Conservation (phyloP, 495 filamentous ascomycete genomes). For the Lepraria neglecta region DNA sequence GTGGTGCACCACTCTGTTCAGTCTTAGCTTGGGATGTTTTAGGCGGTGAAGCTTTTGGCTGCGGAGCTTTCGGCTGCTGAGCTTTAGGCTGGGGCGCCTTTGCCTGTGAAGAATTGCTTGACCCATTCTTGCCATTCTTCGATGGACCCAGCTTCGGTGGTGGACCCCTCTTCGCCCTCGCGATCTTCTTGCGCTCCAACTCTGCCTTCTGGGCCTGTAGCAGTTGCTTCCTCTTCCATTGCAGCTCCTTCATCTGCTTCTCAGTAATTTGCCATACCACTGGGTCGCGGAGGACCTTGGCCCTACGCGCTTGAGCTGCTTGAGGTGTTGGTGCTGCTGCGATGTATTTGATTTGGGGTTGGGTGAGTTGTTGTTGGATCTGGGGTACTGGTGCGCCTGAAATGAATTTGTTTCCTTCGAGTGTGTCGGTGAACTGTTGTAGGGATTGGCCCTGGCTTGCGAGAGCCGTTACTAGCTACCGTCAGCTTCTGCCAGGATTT, state of each 20-base stretch:
- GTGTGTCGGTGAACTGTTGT: conserved; percentile 21
- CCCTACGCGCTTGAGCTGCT: conserved; percentile 22
- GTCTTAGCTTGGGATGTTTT: conserved; percentile 16
- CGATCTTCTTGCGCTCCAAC: conserved; percentile 21
- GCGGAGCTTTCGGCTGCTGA: conserved; percentile 13
- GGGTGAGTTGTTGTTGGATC: conserved; percentile 22
- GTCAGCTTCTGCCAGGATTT: not conserved
- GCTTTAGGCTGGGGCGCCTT: conserved; percentile 15
- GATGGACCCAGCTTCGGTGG: conserved; percentile 25
- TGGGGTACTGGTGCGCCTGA: conserved; percentile 19
- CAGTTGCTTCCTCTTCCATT: conserved; percentile 26
- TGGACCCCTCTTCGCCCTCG: conserved; percentile 21
- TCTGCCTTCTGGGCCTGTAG: conserved; percentile 25
- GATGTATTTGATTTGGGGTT: conserved; percentile 27
- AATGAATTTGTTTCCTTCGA: conserved; percentile 24
- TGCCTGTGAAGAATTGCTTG: conserved; percentile 2
- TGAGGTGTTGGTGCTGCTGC: conserved; percentile 24
- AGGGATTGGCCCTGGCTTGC: conserved; percentile 22
- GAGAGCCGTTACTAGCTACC: conserved; percentile 17
- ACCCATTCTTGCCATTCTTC: conserved; percentile 17
- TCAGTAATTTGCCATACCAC: conserved; percentile 27
- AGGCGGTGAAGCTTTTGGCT: conserved; percentile 8
- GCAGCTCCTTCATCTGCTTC: conserved; percentile 25
- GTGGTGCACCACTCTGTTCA: conserved; percentile 17
- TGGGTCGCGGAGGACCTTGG: conserved; percentile 20